phyloP scores from a whole-genome alignment of 495 filamentous ascomycete genomes.

The Aspergillus hancockii region DNA sequence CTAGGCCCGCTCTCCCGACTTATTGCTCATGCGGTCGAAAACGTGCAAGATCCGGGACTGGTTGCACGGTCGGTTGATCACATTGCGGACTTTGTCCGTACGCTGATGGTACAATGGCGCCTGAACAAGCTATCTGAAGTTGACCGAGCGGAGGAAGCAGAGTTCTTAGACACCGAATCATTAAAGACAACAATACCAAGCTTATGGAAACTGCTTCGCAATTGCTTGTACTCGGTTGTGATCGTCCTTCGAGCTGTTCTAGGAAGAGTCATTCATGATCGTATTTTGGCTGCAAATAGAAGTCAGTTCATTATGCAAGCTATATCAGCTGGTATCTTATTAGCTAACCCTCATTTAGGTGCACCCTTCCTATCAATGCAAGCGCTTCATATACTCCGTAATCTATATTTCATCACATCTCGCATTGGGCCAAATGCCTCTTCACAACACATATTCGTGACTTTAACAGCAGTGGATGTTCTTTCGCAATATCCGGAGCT shows the following conservation, averaged over 20 bases:
- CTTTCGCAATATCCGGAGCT: slow-evolving; percentile 71
- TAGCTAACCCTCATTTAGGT: slow-evolving; percentile 28
- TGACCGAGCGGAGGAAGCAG: slow-evolving; percentile 71
- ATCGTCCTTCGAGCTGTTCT: slow-evolving; percentile 73
- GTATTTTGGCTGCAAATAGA: slow-evolving; percentile 50
- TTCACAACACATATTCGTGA: slow-evolving; percentile 81
- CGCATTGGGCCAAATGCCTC: slow-evolving; percentile 72
- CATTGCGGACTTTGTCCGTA: slow-evolving; percentile 68
- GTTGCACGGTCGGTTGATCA: slow-evolving; percentile 71
- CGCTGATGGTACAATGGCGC: slow-evolving; percentile 78
- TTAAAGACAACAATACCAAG: slow-evolving; percentile 67
- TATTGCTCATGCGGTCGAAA: slow-evolving; percentile 70
- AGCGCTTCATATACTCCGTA: slow-evolving; percentile 75
- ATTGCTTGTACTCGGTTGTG: slow-evolving; percentile 76
- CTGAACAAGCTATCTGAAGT: slow-evolving; percentile 81
- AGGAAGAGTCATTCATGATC: slow-evolving; percentile 63
- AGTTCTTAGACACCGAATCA: slow-evolving; percentile 69
- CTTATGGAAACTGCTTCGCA: slow-evolving; percentile 82
- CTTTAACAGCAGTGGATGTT: slow-evolving; percentile 85
- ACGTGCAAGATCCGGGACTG: slow-evolving; percentile 57
- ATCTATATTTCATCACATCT: slow-evolving; percentile 85
- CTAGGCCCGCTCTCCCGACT: slow-evolving; percentile 80
- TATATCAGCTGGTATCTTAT: background rate
- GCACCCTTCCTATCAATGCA: slow-evolving; percentile 75
- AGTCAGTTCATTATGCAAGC: slow-evolving; percentile 41